Evolutionary conservation across 768 basidiomycete species (phyloP), one percentile per base, ranked within the genome.

Genomic region (Fomitopsis serialis): DNA sequence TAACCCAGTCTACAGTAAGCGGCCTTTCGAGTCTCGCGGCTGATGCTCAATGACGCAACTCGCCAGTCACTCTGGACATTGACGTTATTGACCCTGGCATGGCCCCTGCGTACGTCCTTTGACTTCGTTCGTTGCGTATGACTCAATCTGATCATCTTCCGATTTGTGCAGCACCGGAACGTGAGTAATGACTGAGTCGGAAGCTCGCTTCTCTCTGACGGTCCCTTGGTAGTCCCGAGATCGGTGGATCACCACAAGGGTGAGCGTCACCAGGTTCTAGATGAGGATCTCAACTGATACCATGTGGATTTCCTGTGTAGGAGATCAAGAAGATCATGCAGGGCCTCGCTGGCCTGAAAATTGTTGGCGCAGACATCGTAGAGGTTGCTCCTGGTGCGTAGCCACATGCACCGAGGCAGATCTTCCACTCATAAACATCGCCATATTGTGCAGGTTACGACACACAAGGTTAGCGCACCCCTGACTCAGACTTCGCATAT

Each of bases 291-390:
- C 50, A 5, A 12, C 11, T 48, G 27, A 22, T 2, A 24, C 19
- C 27, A n/a, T 44, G 21, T 45, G 29, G 6, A 23, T 40, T 17
- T 15, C 10, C n/a, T 62, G n/a, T 67, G 70, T 32, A 61, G 61
- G 68, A 70, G 49, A 64, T 72, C 50, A 68, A 69, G 61, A 67
- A 69, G 54, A 72, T 72, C 52, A 61, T 72, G 12, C 64, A 68
- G 42, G 68, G 68, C 13, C 58, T 70, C 7, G 53, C 63, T 1
- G 70, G 65, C 44, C 66, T 72, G 46, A 70, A 70, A 59, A 65
- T 70, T 47, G 68, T 72, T 24, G 70, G 70, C 34, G 69, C 67
- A 7, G 70, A 72, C 55, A 63, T 66, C 32, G 65, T 69, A 12
- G 66, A 69, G 45, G 57, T 58, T 47, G 58, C 60, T 1, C 51